Percentiles rank a stretch among this genome's conserved stretches.
phyloP scores from a whole-genome alignment of 768 basidiomycete genomes.

The Phanerochaete carnosa region DNA sequence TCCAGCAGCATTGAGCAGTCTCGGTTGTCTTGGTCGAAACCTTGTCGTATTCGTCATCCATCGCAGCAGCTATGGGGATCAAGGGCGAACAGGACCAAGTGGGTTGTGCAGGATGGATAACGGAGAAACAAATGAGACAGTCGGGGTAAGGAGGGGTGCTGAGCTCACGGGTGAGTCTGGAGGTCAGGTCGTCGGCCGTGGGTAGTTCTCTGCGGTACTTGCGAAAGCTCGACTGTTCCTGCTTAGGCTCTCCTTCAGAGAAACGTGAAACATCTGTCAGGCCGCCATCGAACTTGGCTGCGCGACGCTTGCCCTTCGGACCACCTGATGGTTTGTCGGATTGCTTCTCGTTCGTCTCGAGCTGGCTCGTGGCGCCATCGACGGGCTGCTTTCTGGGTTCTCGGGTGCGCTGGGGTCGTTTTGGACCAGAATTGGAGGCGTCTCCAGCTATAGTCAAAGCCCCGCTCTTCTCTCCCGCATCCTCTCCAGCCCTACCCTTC shows the following conservation, averaged over 20 bases:
- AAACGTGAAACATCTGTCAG: background rate
- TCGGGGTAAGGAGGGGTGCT: conserved; percentile 72
- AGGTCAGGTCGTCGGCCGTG: conserved; percentile 66
- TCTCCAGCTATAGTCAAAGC: background rate
- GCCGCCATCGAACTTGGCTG: conserved; percentile 10
- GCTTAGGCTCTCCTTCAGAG: background rate
- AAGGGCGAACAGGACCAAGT: conserved; percentile 87
- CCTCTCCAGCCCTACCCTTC: background rate
- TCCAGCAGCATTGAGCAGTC: conserved; percentile 74
- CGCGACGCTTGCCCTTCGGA: background rate
- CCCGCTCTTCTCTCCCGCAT: background rate
- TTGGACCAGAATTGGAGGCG: background rate
- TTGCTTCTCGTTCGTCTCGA: background rate
- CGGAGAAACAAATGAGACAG: conserved; percentile 80
- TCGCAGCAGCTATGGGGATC: conserved; percentile 34
- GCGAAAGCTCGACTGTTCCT: background rate
- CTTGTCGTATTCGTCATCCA: conserved; percentile 16
- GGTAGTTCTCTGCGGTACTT: conserved; percentile 7
- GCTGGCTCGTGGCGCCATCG: background rate
- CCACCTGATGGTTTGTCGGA: background rate
- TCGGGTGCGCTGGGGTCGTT: background rate
- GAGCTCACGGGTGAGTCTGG: conserved; percentile 62
- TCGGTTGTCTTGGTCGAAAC: conserved; percentile 1
- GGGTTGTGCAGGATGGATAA: conserved; percentile 73
- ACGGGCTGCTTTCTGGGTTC: background rate